phyloP scores from a whole-genome alignment of 1,139 yeast species.

The Sugiyamaella castrensis region DNA sequence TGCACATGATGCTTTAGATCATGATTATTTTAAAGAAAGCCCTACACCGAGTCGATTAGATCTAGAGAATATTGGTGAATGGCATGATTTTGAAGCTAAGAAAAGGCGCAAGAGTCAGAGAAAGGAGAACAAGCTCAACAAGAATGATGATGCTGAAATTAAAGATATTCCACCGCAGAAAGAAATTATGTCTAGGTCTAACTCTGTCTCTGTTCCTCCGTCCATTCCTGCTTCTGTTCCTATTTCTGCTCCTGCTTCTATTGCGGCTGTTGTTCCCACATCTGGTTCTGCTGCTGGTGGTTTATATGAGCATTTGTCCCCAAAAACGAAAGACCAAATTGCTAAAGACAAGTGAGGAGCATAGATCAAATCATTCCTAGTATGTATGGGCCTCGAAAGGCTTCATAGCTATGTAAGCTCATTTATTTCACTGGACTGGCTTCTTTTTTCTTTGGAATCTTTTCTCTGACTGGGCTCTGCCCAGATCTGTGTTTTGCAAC shows the following conservation, averaged over 20 bases:
- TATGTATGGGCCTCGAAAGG: no score
- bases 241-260: not conserved
- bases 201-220: not conserved
- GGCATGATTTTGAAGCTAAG: slow-evolving; percentile 97
- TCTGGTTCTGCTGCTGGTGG: no score
- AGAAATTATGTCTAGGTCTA: not conserved
- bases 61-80: slow-evolving; percentile 67
- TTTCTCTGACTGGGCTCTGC: no score
- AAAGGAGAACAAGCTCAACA: slow-evolving; percentile 29
- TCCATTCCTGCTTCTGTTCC: slow-evolving; percentile 2
- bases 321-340: no score
- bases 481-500: no score
- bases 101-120: slow-evolving; percentile 64
- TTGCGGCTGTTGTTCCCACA: not conserved
- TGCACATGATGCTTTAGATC: slow-evolving; percentile 60
- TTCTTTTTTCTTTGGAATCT: no score
- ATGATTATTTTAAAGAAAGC: slow-evolving; percentile 65
- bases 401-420: no score
- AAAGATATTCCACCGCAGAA: not conserved
- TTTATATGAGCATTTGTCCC: no score
- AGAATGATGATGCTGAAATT: slow-evolving; percentile 2
- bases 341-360: no score
- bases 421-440: no score
- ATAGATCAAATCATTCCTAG: no score
- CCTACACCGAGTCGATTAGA: slow-evolving; percentile 58